These are phyloP conservation scores for Fusarium dlaminii DNA, from an alignment of 2,329 filamentous ascomycete species.

Conservation along the genomic window DNA sequence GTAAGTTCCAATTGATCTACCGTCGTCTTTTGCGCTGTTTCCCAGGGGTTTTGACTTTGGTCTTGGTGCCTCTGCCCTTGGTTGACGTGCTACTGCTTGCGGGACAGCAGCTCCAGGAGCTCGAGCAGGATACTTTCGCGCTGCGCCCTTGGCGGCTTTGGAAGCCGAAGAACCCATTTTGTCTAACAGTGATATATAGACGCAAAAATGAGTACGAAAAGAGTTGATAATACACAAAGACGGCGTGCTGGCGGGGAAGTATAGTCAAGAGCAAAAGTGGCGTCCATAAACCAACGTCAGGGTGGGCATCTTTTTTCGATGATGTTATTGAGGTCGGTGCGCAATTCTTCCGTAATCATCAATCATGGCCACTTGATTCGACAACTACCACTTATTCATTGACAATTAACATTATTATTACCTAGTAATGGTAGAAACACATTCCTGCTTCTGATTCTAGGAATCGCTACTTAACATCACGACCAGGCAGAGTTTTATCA, in stretches of 20 bases:
- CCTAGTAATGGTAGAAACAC: not conserved
- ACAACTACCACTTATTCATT: not conserved
- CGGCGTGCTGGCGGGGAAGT: not conserved
- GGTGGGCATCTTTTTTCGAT: constrained; percentile 19
- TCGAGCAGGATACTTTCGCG: constrained; percentile 58
- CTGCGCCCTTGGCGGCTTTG: constrained; percentile 52
- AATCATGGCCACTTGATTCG: not conserved
- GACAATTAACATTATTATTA: not conserved
- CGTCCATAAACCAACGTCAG: not conserved
- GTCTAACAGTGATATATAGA: not conserved
- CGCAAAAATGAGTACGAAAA: not conserved
- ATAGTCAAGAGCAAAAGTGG: constrained; percentile 3
- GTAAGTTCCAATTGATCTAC: constrained; percentile 5
- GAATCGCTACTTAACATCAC: not conserved
- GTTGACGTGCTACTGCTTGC: constrained; percentile 27
- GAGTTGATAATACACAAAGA: not conserved
- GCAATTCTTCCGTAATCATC: constrained; percentile 39
- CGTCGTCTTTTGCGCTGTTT: constrained; percentile 32
- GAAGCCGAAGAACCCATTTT: constrained; percentile 58
- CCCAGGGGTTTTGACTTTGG: constrained; percentile 12
- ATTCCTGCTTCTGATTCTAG: not conserved
- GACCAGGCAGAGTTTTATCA: not conserved
- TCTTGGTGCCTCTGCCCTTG: constrained; percentile 22
- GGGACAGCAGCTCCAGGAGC: constrained; percentile 41
- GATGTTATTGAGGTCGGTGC: constrained; percentile 33